A percentile compares a stretch with the other conserved stretches of the same genome.
phyloP scores from a whole-genome alignment of 164 flowering plant genomes.

The Cinnamomum chago region DNA sequence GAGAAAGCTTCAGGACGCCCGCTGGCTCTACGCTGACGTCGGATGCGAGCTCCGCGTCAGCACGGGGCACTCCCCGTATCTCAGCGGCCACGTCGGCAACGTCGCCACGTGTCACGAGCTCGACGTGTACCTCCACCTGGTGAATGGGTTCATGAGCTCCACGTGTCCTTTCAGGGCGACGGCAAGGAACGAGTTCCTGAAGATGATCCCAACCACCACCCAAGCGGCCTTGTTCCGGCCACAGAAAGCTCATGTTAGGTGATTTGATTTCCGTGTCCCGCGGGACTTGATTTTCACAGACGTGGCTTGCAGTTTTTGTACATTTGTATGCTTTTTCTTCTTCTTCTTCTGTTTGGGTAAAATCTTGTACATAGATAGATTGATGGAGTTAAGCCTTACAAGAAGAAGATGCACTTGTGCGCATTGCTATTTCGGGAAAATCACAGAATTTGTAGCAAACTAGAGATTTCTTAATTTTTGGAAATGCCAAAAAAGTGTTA shows the following conservation, averaged over 20 bases:
- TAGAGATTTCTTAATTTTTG: no score
- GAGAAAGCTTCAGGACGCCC: constrained; percentile 15
- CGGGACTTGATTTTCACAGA: neutral
- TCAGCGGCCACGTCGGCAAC: constrained; percentile 5
- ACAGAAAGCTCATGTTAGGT: neutral
- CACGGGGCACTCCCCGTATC: constrained; percentile 7
- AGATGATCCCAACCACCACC: neutral
- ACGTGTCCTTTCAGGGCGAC: constrained; percentile 25
- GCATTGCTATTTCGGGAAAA: no score
- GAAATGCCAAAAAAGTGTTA: no score
- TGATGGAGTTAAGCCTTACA: no score
- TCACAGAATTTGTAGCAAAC: no score
- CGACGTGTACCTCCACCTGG: constrained; percentile 43
- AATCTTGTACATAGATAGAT: no score
- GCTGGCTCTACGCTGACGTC: constrained; percentile 14
- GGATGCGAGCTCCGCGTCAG: constrained; percentile 17
- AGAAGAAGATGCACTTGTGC: no score
- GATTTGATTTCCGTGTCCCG: neutral
- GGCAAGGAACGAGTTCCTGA: neutral
- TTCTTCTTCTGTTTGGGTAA: no score
- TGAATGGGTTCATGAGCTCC: constrained; percentile 41
- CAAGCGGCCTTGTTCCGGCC: neutral
- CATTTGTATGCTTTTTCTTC: neutral
- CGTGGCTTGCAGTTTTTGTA: neutral
- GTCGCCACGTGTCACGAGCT: constrained; percentile 51